phyloP scores from a whole-genome alignment of 805 yeast genomes.

The Suhomyces sp. region DNA sequence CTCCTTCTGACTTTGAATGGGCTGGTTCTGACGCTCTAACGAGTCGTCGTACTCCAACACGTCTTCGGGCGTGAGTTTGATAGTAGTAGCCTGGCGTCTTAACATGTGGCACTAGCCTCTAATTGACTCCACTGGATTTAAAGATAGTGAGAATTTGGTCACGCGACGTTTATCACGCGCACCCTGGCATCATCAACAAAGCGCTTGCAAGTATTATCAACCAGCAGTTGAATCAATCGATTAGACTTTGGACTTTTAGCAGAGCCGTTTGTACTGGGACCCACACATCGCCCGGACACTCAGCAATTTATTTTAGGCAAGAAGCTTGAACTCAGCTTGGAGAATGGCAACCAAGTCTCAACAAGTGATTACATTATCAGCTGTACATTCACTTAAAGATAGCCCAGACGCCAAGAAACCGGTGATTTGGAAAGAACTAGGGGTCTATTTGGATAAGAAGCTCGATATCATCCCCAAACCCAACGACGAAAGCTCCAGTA shows the following conservation, averaged over 20 bases:
- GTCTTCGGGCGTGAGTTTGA: constrained; percentile 67
- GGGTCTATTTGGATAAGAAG: constrained; percentile 40
- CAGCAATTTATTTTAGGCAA: background rate
- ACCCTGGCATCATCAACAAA: background rate
- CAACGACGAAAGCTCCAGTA: constrained; percentile 14
- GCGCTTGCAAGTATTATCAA: background rate
- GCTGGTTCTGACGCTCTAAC: constrained; percentile 4
- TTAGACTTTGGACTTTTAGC: background rate
- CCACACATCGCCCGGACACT: background rate
- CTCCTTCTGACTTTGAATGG: background rate
- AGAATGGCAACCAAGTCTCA: constrained; percentile 22
- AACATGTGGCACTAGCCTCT: constrained; percentile 42
- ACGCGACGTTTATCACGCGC: background rate
- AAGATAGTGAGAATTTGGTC: background rate
- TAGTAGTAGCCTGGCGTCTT: constrained; percentile 68
- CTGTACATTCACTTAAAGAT: constrained; percentile 20
- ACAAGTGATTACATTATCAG: constrained; percentile 25
- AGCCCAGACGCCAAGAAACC: constrained; percentile 19
- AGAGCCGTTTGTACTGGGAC: background rate
- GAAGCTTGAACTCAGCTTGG: background rate
- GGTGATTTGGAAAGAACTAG: constrained; percentile 44
- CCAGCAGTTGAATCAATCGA: background rate
- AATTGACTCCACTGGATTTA: too few species aligned
- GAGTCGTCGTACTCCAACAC: constrained; percentile 48
- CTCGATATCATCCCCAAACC: constrained; percentile 26